phyloP scores from a whole-genome alignment of 2,329 filamentous ascomycete species.

The Ascochyta clinopodiicola region DNA sequence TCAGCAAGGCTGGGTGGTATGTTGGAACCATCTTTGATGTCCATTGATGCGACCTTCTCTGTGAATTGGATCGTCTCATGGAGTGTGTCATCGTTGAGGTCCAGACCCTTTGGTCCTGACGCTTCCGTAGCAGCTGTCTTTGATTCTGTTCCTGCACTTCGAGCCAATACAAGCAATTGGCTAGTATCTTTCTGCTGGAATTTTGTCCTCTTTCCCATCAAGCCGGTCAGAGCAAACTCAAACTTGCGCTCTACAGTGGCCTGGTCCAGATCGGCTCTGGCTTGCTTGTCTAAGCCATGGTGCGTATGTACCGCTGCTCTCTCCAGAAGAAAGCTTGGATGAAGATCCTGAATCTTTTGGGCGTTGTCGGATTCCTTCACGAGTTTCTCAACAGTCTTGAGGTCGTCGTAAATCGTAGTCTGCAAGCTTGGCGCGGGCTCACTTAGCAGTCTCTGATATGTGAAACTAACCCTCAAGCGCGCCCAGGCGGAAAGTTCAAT shows the following conservation, averaged over 20 bases:
- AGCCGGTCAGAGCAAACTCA: slow-evolving; percentile 81
- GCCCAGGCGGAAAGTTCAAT: slow-evolving; percentile 63
- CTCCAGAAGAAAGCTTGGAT: slow-evolving; percentile 77
- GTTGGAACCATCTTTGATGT: slow-evolving; percentile 53
- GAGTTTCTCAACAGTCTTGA: slow-evolving; percentile 61
- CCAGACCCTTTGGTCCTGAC: slow-evolving; percentile 69
- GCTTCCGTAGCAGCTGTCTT: slow-evolving; percentile 25
- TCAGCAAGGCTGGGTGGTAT: slow-evolving; percentile 68
- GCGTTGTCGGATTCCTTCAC: slow-evolving; percentile 34
- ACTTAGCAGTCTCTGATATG: slow-evolving; percentile 71
- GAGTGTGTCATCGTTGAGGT: slow-evolving; percentile 90
- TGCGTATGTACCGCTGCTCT: slow-evolving; percentile 82
- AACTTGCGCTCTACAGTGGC: slow-evolving; percentile 74
- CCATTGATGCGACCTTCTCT: slow-evolving; percentile 56
- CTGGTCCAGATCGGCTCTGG: slow-evolving; percentile 71
- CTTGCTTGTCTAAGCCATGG: slow-evolving; percentile 80
- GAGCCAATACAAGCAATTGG: slow-evolving; percentile 89
- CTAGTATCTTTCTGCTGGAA: slow-evolving; percentile 82
- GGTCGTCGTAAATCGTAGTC: slow-evolving; percentile 64
- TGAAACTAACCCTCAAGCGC: slow-evolving; percentile 74
- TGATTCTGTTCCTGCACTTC: slow-evolving; percentile 60
- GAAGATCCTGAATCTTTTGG: slow-evolving; percentile 32
- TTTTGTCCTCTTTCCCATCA: slow-evolving; percentile 82
- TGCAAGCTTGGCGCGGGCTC: slow-evolving; percentile 68
- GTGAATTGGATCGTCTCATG: slow-evolving; percentile 86